Evolutionary conservation across 2,329 filamentous ascomycete genomes (phyloP).

Genomic region (Beauveria rudraprayagi): DNA sequence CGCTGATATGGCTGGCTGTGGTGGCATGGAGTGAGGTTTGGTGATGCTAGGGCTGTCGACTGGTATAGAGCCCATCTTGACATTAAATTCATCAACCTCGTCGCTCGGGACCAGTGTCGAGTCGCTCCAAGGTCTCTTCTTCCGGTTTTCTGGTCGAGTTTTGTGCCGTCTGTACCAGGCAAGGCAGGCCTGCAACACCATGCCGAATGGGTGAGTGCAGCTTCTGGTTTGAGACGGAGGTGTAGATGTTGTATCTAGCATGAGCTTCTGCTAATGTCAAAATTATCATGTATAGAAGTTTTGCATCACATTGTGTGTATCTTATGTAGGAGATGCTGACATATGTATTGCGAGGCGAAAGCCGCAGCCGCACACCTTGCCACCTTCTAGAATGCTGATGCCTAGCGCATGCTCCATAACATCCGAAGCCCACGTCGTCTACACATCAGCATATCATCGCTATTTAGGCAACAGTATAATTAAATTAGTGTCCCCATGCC

Average conservation of each 20-base stretch:
- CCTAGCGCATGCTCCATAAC: constrained; percentile 5
- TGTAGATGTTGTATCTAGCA: neutral
- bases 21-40: neutral
- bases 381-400: neutral
- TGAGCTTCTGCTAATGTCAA: neutral
- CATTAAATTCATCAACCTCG: neutral
- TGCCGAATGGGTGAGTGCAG: constrained; percentile 2
- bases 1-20: neutral
- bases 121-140: neutral
- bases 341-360: neutral
- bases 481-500: neutral
- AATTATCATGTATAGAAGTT: neutral
- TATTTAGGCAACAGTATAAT: constrained; percentile 1
- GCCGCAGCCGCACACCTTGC: neutral
- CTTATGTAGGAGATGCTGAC: neutral
- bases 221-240: neutral
- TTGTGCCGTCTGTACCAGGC: constrained; percentile 2
- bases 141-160: neutral
- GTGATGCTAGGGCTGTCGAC: neutral
- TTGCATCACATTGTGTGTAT: neutral
- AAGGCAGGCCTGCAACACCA: constrained; percentile 2
- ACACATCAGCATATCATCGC: neutral
- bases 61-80: constrained; percentile 8
- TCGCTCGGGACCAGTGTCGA: neutral
- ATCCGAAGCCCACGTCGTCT: neutral